phyloP scores from a whole-genome alignment of 208 protist species.

The Trypanosoma platydactyli region DNA sequence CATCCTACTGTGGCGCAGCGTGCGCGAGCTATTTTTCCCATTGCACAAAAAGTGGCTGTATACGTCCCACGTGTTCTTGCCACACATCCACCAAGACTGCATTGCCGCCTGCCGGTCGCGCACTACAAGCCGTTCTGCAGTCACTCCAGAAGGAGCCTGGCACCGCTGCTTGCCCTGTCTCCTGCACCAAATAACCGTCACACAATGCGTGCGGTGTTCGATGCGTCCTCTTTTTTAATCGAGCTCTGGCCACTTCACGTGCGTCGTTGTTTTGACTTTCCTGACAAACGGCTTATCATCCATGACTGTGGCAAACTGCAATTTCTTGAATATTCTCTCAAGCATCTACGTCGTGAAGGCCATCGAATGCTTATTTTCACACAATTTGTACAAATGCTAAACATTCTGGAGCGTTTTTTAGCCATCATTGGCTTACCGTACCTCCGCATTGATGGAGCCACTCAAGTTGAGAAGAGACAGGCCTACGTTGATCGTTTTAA shows the following conservation, averaged over 20 bases:
- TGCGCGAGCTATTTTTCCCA: slow-evolving; percentile 35
- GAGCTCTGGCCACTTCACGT: slow-evolving; percentile 80
- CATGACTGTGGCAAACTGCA: slow-evolving; percentile 98
- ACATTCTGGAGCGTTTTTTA: slow-evolving; percentile 97
- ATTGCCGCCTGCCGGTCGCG: slow-evolving; percentile 44
- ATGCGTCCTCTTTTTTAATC: slow-evolving; percentile 48
- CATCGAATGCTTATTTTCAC: slow-evolving; percentile 98
- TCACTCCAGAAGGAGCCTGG: slow-evolving; percentile 29
- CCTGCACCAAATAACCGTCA: background rate
- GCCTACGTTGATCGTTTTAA: slow-evolving; percentile 94
- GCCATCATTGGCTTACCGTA: slow-evolving; percentile 90
- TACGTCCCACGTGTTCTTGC: slow-evolving; percentile 62
- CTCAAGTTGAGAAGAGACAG: slow-evolving; percentile 89
- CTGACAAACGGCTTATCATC: slow-evolving; percentile 94
- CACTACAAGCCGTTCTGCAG: slow-evolving; percentile 32
- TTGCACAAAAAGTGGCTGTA: slow-evolving; percentile 48
- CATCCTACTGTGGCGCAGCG: slow-evolving; percentile 48
- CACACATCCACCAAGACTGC: slow-evolving; percentile 38
- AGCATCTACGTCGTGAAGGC: slow-evolving; percentile 68
- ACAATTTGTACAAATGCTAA: slow-evolving; percentile 97
- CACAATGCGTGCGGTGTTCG: slow-evolving; percentile 34
- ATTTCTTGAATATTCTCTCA: slow-evolving; percentile 81
- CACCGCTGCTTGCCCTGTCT: slow-evolving; percentile 38
- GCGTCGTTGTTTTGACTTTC: slow-evolving; percentile 89
- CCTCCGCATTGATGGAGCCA: slow-evolving; percentile 95